Evolutionary conservation across 768 basidiomycete genomes (phyloP).

Genomic region (Rhizopogon vinicolor): DNA sequence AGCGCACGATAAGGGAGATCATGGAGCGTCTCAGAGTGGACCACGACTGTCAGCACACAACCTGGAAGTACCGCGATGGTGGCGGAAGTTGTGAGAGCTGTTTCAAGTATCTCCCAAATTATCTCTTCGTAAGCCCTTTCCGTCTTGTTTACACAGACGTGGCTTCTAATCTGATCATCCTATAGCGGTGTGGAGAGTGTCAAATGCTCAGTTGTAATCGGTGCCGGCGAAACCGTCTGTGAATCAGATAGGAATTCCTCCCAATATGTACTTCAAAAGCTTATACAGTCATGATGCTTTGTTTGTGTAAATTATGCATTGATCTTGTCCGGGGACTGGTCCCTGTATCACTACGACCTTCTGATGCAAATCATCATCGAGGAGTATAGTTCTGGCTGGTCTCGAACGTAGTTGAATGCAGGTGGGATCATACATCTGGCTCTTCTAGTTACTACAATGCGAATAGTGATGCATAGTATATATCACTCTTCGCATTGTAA

Average conservation of each 20-base stretch:
- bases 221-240: constrained; percentile 34
- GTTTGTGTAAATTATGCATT: no score
- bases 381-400: no score
- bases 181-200: constrained; percentile 30
- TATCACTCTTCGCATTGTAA: no score
- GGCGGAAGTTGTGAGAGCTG: constrained; percentile 46
- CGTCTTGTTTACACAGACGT: not conserved
- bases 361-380: no score
- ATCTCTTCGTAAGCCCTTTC: constrained; percentile 44
- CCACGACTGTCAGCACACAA: constrained; percentile 46
- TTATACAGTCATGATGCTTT: no score
- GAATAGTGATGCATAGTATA: no score
- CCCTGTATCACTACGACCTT: no score
- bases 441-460: no score
- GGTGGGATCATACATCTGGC: no score
- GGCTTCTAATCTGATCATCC: not conserved
- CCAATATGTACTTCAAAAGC: no score
- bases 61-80: constrained; percentile 42
- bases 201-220: constrained; percentile 31
- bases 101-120: constrained; percentile 32
- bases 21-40: constrained; percentile 40
- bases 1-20: constrained; percentile 23
- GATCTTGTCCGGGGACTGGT: no score
- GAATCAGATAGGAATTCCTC: not conserved
- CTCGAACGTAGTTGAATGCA: no score